phyloP scores from a whole-genome alignment of 148 eudicot species.

The Rhododendron molle region DNA sequence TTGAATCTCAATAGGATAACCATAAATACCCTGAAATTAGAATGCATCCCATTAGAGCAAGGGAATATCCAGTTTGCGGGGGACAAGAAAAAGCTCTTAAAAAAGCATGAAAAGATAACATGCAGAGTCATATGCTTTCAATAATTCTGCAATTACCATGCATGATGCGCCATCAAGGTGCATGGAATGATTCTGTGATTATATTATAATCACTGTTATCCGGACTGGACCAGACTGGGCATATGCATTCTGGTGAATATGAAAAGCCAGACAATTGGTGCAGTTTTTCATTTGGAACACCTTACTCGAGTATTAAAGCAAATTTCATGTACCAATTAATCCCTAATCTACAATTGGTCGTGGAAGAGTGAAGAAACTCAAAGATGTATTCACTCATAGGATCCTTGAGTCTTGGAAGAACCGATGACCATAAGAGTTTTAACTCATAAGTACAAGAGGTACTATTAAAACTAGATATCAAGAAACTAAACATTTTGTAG shows the following conservation, averaged over 20 bases:
- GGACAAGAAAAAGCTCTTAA: background rate
- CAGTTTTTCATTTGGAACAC: background rate
- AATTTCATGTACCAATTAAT: background rate
- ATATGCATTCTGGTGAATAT: background rate
- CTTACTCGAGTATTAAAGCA: background rate
- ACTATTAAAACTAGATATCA: background rate
- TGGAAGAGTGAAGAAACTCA: background rate
- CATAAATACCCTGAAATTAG: constrained; percentile 76
- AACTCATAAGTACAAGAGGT: background rate
- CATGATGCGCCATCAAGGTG: too few species aligned
- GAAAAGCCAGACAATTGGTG: background rate
- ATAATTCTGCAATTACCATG: background rate
- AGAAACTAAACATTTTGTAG: background rate
- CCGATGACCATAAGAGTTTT: background rate
- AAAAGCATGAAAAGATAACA: background rate
- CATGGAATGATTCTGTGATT: background rate
- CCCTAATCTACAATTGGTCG: background rate
- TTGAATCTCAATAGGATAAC: constrained; percentile 98
- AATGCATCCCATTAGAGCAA: constrained; percentile 6
- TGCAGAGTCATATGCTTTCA: background rate
- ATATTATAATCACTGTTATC: background rate
- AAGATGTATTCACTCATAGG: background rate
- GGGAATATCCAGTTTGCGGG: background rate
- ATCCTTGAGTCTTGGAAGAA: background rate
- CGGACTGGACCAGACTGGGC: background rate